Evolutionary conservation across 495 filamentous ascomycete genomes (phyloP).

Genomic region (Elaphomyces granulatus): DNA sequence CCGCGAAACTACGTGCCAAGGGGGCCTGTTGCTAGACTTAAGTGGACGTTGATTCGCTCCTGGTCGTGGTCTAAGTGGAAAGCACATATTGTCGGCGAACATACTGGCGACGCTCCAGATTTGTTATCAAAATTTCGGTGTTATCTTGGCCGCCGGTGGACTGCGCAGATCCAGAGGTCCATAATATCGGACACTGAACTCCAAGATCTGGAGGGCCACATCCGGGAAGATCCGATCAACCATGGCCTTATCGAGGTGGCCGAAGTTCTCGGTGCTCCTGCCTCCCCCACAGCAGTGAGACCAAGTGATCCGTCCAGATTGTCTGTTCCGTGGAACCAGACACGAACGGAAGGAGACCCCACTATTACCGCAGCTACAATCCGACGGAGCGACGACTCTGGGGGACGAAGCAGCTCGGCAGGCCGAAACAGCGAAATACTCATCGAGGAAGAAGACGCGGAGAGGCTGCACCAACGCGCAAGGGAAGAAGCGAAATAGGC

Average conservation of each 20-base stretch:
- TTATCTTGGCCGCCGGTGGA: constrained; percentile 29
- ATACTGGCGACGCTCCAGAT: constrained; percentile 24
- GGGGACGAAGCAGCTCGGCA: constrained; percentile 8
- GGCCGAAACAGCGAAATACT: constrained; percentile 24
- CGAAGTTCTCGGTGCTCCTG: constrained; percentile 6
- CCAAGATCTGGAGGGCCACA: constrained; percentile 7
- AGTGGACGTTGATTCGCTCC: constrained; percentile 30
- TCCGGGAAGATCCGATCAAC: constrained; percentile 11
- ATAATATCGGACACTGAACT: constrained; percentile 5
- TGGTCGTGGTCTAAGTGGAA: constrained; percentile 25
- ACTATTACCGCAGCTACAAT: not conserved
- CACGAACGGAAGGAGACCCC: constrained; percentile 1
- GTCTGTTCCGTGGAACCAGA: constrained; percentile 4
- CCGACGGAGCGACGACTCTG: too few relatives aligned
- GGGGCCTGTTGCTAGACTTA: constrained; percentile 17
- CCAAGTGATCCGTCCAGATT: not conserved
- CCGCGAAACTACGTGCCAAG: constrained; percentile 28
- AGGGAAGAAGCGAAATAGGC: constrained; percentile 2
- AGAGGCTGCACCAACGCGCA: constrained; percentile 11
- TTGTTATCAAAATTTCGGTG: constrained; percentile 31
- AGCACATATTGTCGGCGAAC: constrained; percentile 7
- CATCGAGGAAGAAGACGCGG: constrained; percentile 30
- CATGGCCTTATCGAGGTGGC: constrained; percentile 10
- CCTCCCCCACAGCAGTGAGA: constrained; percentile 2
- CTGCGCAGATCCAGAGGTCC: constrained; percentile 14